Percentiles rank a stretch among this genome's conserved stretches.
Conservation (phyloP, 257 asterid genomes). For the Fraxinus americana region DNA sequence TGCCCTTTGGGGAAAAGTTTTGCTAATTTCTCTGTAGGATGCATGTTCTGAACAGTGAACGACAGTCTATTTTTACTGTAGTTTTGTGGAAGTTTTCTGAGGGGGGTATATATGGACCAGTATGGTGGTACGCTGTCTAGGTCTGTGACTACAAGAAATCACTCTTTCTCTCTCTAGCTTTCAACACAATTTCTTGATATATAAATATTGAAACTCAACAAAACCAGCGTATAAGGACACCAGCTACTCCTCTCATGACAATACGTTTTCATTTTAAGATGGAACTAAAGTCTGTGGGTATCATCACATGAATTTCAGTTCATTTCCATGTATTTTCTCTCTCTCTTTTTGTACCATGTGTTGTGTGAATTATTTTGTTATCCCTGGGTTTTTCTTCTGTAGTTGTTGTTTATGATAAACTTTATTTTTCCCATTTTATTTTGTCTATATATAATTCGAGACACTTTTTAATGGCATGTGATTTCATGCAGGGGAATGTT, state of each 20-base stretch:
- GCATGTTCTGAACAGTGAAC: conserved; percentile 37
- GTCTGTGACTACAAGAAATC: neutral
- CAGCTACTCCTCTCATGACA: too few relatives aligned
- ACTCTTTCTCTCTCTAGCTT: conserved; percentile 32
- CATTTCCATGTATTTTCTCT: neutral
- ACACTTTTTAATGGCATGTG: neutral
- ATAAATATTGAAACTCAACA: conserved; percentile 1
- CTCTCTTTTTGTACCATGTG: conserved; percentile 2
- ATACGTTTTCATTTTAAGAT: too few relatives aligned
- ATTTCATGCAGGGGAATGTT: neutral
- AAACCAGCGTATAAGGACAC: too few relatives aligned
- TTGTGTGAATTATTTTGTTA: neutral
- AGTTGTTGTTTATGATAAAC: neutral
- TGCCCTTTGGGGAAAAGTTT: conserved; percentile 19
- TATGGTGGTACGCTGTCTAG: conserved; percentile 20
- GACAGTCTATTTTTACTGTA: conserved; percentile 30
- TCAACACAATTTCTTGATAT: neutral
- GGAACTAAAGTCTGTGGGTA: too few relatives aligned
- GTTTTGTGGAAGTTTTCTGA: conserved; percentile 30
- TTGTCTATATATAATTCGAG: too few relatives aligned
- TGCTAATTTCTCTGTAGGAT: neutral
- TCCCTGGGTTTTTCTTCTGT: neutral
- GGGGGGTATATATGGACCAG: conserved; percentile 10
- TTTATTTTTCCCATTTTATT: neutral
- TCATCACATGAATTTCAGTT: neutral